A percentile compares a stretch with the other conserved stretches of the same genome.
Conservation (phyloP, 2,329 filamentous ascomycete species). For the Phialophora chinensis region DNA sequence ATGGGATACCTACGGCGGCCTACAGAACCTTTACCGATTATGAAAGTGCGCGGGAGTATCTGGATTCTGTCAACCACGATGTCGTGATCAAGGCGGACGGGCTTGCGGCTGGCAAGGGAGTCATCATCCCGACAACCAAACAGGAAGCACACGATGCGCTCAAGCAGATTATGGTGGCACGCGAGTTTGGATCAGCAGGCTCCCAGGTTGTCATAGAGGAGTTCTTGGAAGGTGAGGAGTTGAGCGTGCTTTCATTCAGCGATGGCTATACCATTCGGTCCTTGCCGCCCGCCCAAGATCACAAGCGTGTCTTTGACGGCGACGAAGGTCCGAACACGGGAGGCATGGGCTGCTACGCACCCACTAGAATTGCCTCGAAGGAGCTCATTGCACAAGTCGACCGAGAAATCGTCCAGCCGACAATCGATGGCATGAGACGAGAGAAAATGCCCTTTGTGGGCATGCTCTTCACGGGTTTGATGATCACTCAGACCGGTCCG, state of each 20-base stretch:
- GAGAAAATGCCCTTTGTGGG: slow-evolving; percentile 75
- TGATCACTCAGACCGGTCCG: slow-evolving; percentile 82
- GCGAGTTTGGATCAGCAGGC: slow-evolving; percentile 84
- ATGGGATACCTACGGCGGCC: slow-evolving; percentile 86
- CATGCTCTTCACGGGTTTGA: slow-evolving; percentile 86
- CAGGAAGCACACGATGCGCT: slow-evolving; percentile 82
- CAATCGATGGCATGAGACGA: slow-evolving; percentile 82
- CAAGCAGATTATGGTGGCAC: slow-evolving; percentile 87
- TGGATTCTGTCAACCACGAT: slow-evolving; percentile 72
- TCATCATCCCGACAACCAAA: slow-evolving; percentile 82
- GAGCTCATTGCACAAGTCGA: slow-evolving; percentile 80
- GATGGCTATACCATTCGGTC: slow-evolving; percentile 85
- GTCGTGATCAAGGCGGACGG: slow-evolving; percentile 95
- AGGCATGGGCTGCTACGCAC: slow-evolving; percentile 96
- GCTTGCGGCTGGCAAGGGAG: slow-evolving; percentile 91
- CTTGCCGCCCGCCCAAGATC: slow-evolving; percentile 90
- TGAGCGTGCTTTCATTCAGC: slow-evolving; percentile 88
- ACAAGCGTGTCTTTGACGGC: slow-evolving; percentile 91
- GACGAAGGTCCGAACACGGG: slow-evolving; percentile 93
- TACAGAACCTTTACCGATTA: slow-evolving; percentile 89
- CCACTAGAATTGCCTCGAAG: slow-evolving; percentile 78
- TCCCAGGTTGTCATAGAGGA: slow-evolving; percentile 96
- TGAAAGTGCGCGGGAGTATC: slow-evolving; percentile 72
- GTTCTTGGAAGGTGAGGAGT: slow-evolving; percentile 86
- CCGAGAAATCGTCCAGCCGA: slow-evolving; percentile 82